A percentile compares a stretch with the other conserved stretches of the same genome.
Conservation (phyloP, 192 early-diverging fungal genomes). For the Lunasporangiospora selenospora region DNA sequence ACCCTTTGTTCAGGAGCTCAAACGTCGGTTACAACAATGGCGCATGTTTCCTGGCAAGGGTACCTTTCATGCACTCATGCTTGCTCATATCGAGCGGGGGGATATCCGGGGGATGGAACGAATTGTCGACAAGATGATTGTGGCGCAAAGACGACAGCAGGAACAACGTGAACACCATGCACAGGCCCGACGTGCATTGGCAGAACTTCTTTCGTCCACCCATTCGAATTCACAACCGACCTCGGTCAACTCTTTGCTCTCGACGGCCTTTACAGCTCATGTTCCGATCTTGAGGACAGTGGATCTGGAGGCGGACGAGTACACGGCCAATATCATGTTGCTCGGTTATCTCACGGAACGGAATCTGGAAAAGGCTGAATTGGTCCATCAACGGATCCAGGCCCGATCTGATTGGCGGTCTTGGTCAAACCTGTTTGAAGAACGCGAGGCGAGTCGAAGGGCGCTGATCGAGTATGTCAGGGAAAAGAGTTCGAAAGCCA, state of each 20-base stretch:
- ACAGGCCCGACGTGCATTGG: too few relatives aligned
- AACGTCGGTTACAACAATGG: too few relatives aligned
- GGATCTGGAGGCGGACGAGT: conserved; percentile 31
- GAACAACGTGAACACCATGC: background rate
- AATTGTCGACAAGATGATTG: conserved; percentile 40
- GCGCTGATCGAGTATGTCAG: conserved; percentile 13
- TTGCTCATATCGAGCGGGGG: conserved; percentile 23
- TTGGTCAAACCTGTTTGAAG: conserved; percentile 12
- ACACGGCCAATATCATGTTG: conserved; percentile 43
- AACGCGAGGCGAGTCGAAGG: conserved; percentile 11
- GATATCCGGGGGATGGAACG: conserved; percentile 33
- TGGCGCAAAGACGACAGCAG: background rate
- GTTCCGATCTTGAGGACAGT: too few relatives aligned
- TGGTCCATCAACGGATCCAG: conserved; percentile 20
- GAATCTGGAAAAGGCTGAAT: conserved; percentile 21
- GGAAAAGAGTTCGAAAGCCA: conserved; percentile 10
- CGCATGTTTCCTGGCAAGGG: conserved; percentile 31
- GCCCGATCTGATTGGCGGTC: conserved; percentile 22
- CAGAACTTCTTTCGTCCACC: too few relatives aligned
- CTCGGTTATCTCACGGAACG: conserved; percentile 21
- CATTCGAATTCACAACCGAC: too few relatives aligned
- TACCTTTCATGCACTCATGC: conserved; percentile 37
- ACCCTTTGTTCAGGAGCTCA: too few relatives aligned
- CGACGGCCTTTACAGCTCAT: too few relatives aligned
- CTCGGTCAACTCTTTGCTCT: too few relatives aligned